A percentile compares a stretch with the other conserved stretches of the same genome.
These are phyloP conservation scores for Phytomonas sp. DNA, from an alignment of 208 protist genomes.

Conservation along the genomic window DNA sequence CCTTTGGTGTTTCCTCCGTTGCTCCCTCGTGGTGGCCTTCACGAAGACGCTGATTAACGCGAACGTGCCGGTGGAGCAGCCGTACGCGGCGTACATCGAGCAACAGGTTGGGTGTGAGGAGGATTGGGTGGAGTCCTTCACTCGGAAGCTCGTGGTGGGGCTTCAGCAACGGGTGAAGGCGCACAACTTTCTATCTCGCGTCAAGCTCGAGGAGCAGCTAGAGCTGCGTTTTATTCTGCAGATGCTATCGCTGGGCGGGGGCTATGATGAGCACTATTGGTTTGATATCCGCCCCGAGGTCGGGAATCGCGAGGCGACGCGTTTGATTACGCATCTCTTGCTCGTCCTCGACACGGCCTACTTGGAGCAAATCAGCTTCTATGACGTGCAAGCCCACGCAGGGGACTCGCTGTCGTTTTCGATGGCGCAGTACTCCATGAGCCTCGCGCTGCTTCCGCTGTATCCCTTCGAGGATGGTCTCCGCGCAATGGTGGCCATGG, in stretches of 20 bases:
- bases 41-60: conserved; percentile 51
- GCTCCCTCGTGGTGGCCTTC: conserved; percentile 58
- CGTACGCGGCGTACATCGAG: conserved; percentile 23
- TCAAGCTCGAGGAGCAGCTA: conserved; percentile 43
- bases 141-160: conserved; percentile 26
- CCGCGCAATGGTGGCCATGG: conserved; percentile 39
- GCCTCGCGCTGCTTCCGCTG: conserved; percentile 42
- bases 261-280: conserved; percentile 23
- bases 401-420: conserved; percentile 26
- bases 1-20: conserved; percentile 69
- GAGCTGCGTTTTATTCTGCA: conserved; percentile 77
- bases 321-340: conserved; percentile 53
- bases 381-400: conserved; percentile 50
- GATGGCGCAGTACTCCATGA: conserved; percentile 34
- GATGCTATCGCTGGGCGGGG: conserved; percentile 27
- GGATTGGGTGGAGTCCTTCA: conserved; percentile 39
- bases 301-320: conserved; percentile 28
- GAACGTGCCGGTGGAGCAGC: conserved; percentile 13
- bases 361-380: conserved; percentile 37
- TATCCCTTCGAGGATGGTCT: conserved; percentile 44
- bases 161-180: conserved; percentile 31
- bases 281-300: conserved; percentile 31
- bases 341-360: conserved; percentile 55
- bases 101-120: conserved; percentile 33
- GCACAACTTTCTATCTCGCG: conserved; percentile 17